Evolutionary conservation across 805 yeast genomes (phyloP).

Genomic region (Torulaspora indica): DNA sequence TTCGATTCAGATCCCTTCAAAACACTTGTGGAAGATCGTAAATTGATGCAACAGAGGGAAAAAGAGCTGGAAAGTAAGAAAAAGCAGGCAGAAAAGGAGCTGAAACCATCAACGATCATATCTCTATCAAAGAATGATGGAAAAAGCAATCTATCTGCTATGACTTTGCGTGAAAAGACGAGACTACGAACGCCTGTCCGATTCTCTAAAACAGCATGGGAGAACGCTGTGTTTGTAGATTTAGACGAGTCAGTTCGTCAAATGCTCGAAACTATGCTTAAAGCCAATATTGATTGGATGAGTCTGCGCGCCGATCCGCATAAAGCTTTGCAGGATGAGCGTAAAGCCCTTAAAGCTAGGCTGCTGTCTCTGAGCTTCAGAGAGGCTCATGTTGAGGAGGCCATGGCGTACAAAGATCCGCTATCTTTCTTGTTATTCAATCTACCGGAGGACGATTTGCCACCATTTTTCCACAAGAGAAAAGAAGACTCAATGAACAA

Average conservation of each 20-base stretch:
- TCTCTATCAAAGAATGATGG: conserved; percentile 25
- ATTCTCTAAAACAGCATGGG: conserved; percentile 60
- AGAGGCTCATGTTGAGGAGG: conserved; percentile 62
- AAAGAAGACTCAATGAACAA: conserved; percentile 54
- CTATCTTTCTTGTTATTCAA: conserved; percentile 61
- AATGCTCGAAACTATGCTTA: conserved; percentile 57
- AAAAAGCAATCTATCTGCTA: neutral
- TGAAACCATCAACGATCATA: conserved; percentile 45
- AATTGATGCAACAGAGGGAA: conserved; percentile 39
- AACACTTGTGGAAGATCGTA: conserved; percentile 55
- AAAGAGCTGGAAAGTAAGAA: conserved; percentile 45
- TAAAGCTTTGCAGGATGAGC: conserved; percentile 9
- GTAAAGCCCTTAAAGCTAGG: conserved; percentile 25
- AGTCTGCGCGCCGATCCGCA: conserved; percentile 10
- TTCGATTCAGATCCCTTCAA: conserved; percentile 76
- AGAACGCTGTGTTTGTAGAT: conserved; percentile 60
- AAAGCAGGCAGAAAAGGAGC: conserved; percentile 49
- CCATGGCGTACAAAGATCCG: conserved; percentile 53
- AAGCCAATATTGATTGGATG: conserved; percentile 54
- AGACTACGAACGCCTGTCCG: conserved; percentile 15
- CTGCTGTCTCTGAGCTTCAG: conserved; percentile 62
- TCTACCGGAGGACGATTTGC: conserved; percentile 92
- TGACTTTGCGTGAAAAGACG: neutral
- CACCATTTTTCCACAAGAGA: conserved; percentile 54
- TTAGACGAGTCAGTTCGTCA: conserved; percentile 60